Evolutionary conservation across 177 flowering plant genomes (phyloP).

Genomic region (Vitis hybrid): DNA sequence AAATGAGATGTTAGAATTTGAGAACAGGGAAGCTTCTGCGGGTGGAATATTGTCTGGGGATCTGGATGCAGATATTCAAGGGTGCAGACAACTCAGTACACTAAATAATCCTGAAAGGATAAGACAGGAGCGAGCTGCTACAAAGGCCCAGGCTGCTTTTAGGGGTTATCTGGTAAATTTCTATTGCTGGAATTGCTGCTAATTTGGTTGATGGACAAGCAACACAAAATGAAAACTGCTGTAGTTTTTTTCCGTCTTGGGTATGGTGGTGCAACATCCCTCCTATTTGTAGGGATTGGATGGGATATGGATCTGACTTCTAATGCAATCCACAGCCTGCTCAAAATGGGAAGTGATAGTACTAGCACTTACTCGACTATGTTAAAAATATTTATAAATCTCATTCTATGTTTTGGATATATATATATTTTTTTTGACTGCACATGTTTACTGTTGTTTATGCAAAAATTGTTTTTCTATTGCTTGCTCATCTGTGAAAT

Average conservation of each 20-base stretch:
- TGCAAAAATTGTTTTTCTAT: too few relatives aligned
- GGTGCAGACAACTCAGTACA: constrained; percentile 14
- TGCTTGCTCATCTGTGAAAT: too few relatives aligned
- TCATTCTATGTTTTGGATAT: too few relatives aligned
- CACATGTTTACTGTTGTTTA: too few relatives aligned
- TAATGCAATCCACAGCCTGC: too few relatives aligned
- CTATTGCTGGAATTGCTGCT: constrained; percentile 7
- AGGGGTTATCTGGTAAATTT: constrained; percentile 81
- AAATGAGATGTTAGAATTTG: constrained; percentile 32
- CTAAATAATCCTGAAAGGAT: constrained; percentile 36
- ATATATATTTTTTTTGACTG: too few relatives aligned
- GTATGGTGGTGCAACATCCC: background rate
- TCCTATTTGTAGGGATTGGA: too few relatives aligned
- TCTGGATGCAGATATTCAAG: constrained; percentile 31
- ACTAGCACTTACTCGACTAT: too few relatives aligned
- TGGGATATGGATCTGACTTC: too few relatives aligned
- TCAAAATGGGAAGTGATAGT: too few relatives aligned
- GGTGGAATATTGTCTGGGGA: constrained; percentile 18
- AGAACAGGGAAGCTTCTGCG: constrained; percentile 29
- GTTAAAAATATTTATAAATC: too few relatives aligned
- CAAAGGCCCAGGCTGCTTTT: constrained; percentile 75
- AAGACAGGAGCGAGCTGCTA: constrained; percentile 62
- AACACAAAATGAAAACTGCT: too few relatives aligned
- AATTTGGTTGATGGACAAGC: background rate
- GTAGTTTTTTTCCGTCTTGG: background rate